Evolutionary conservation across 495 filamentous ascomycete genomes (phyloP), one percentile per base, ranked within the genome.

Genomic region (Trichoderma orchidacearum): DNA sequence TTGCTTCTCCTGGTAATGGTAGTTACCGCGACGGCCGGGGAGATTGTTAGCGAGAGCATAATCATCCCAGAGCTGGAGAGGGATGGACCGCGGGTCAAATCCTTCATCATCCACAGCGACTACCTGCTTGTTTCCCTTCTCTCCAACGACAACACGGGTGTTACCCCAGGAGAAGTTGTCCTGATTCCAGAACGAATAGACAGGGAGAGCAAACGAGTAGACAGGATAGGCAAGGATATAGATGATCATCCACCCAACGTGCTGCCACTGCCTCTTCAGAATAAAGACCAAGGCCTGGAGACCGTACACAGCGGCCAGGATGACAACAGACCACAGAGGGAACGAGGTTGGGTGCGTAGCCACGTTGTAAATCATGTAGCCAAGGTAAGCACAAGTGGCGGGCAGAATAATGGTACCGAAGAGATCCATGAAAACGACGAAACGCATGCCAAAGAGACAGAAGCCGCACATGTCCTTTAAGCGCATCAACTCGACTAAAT

Each of bases 181-280:
- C 68, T 95, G 90, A 65, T 95, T 92, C 93, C 93, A 98, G 83
- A 98, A 98, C 0, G 93, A 94, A 74, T 96, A 98, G 62, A 98
- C 71, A 0, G 93, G 93, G 6, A 98, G 80, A 56, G 96, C 65
- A 64, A 98, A 90, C 15, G 84, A 91, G 73, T 90, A 96, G 62
- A 98, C 85, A 0, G 94, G 94, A 77, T 86, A 96, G 1, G 93
- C 94, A 7, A 90, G 62, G 60, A 98, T 78, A 69, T 98, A 98
- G 64, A 98, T 97, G 64, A 97, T 85, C 89, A 98, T 96, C 93
- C 93, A 98, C 50, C 93, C 93, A 38, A 98, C 77, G 64, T 95
- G 90, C 68, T 98, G 89, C 93, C 93, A 98, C 70, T 97, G 88
- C 12, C 94, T 80, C 69, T 91, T 94, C 60, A 97, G 71, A 61